These are phyloP conservation scores for Fagopyrum esculentum DNA, from an alignment of 148 eudicot genomes.

Conservation along the genomic window DNA sequence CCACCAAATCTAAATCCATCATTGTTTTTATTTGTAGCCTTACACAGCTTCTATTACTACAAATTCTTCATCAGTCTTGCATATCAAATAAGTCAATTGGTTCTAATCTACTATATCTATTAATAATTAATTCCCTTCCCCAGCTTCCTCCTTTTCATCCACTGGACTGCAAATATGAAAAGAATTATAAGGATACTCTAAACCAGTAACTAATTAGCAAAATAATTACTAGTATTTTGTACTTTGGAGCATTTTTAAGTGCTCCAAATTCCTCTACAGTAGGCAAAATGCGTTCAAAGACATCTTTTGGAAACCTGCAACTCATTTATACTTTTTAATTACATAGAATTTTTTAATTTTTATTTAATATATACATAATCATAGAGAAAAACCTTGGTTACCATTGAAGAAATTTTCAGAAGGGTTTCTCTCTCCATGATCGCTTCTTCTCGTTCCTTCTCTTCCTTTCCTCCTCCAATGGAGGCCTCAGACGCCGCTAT, in stretches of 20 bases:
- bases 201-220: neutral
- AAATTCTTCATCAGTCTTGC: too few relatives aligned
- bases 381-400: too few relatives aligned
- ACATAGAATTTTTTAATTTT: too few relatives aligned
- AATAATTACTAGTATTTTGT: constrained; percentile 5
- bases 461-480: too few relatives aligned
- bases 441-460: constrained; percentile 14
- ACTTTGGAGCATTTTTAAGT: constrained; percentile 94
- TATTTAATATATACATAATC: too few relatives aligned
- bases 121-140: neutral
- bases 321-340: too few relatives aligned
- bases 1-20: neutral
- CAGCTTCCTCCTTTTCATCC: too few relatives aligned
- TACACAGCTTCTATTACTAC: neutral
- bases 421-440: constrained; percentile 9
- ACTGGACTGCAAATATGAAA: neutral
- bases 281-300: constrained; percentile 82
- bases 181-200: neutral
- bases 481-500: constrained; percentile 36
- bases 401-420: too few relatives aligned
- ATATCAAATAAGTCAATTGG: neutral
- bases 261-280: constrained; percentile 87
- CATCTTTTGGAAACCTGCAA: constrained; percentile 92
- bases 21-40: too few relatives aligned
- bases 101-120: neutral